Evolutionary conservation across 805 yeast species (phyloP), one percentile per base, ranked within the genome.

Genomic region (Barnettozyma wickerhamii): DNA sequence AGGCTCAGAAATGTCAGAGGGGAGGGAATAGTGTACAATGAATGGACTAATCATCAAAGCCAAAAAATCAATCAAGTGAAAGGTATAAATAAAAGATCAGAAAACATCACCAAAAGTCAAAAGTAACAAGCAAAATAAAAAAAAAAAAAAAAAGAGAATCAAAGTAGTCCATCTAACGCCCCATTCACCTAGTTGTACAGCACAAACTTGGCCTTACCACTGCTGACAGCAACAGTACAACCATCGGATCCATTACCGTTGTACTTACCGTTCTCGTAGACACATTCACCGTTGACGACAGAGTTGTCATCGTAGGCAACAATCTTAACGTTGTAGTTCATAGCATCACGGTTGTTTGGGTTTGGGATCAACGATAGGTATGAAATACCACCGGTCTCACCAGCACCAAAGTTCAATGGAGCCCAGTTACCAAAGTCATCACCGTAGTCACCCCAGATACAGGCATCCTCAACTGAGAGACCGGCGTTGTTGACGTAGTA

Each of bases 401-500:
- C 97, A 41, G 97, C 88, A 64, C 99, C 99, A 56, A 93, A 74
- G 68, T 82, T 86, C 52, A 91, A 74, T 56, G 98, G 98, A 51
- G 98, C 95, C 96, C 96, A 91, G 85, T 91, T 91, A 71, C 99
- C 99, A 50, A 85, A 67, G 58, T 82, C 84, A 28, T 90, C 74
- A 50, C 87, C 87, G 9, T 72, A 55, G 40, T 77, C 62, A 65
- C 97, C 95, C 99, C 99, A 91, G 56, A 84, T 66, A 74, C 99
- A 91, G 57, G 96, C 98, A 47, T 89, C 91, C 64, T 81, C 83
- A 58, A 71, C 73, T 43, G 86, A 75, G 52, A 88, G 89, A 73
- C 99, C 99, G 42, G 96, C 96, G 58, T 91, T 79, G 81, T 91
- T 91, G 50, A 91, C 97, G 68, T 91, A 91, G 79, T 87, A 93